Evolutionary conservation across 2,329 filamentous ascomycete species (phyloP), one percentile per base, ranked within the genome.

Genomic region (Fusarium falciforme): DNA sequence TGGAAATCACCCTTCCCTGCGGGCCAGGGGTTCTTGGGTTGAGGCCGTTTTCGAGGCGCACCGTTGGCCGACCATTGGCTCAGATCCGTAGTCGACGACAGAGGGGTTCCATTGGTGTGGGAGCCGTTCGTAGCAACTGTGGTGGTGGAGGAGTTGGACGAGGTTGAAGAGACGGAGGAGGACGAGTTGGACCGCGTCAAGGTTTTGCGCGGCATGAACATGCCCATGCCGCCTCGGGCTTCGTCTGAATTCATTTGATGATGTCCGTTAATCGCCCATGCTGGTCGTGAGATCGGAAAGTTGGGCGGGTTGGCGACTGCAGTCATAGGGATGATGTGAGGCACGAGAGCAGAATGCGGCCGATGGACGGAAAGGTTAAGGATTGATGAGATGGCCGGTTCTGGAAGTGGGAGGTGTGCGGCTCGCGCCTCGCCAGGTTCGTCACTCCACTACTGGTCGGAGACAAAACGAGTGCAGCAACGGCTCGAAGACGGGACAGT

Each of bases 181-280:
- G 94, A 96, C 38, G 96, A 98, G 87, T 94, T 97, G 80, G 93
- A 93, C 82, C 96, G 92, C 82, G 96, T 94, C 71, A 94, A 88
- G 80, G 89, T 92, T 86, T 98, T 98, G 78, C 95, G 94, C 80
- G 94, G 93, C 89, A 94, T 92, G 83, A 97, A 94, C 90, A 97
- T 95, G 83, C 77, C 76, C 36, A 77, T 77, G 66, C 75, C 74
- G 66, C 93, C 92, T 85, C 93, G 91, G 76, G 93, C 91, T 84
- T 97, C 94, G 86, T 97, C 94, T 82, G 92, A 86, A 85, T 93
- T 94, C 91, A 94, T 93, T 80, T 92, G 88, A 86, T 89, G 86
- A 78, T 85, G 83, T 77, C 87, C 86, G 84, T 87, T 91, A 89
- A 89, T 86, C 81, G 80, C 86, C 90, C 90, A 92, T 91, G 85